These are phyloP conservation scores for Trichoderma sp. DNA, from an alignment of 2,329 filamentous ascomycete species.

Conservation along the genomic window DNA sequence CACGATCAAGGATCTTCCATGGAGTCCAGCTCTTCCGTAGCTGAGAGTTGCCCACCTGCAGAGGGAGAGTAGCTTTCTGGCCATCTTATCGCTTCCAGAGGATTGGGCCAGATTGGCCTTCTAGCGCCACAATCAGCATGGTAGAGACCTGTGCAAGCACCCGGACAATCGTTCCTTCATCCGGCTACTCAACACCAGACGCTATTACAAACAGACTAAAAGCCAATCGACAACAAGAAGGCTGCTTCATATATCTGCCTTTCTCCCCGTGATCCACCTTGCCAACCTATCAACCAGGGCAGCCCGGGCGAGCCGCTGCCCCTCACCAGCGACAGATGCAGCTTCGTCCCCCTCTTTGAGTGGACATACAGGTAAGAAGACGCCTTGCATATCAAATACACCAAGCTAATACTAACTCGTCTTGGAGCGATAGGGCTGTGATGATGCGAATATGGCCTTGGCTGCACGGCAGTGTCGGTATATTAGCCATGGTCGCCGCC, in stretches of 20 bases:
- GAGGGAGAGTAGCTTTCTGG: not conserved
- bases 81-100: not conserved
- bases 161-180: not conserved
- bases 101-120: not conserved
- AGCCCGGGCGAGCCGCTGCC: slow-evolving; percentile 14
- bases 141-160: not conserved
- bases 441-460: slow-evolving; percentile 11
- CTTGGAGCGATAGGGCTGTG: slow-evolving; percentile 2
- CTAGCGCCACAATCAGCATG: not conserved
- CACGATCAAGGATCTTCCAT: not conserved
- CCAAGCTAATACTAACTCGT: slow-evolving; percentile 1
- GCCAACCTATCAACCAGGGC: slow-evolving; percentile 5
- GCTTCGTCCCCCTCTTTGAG: not conserved
- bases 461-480: slow-evolving; percentile 2
- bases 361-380: not conserved
- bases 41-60: not conserved
- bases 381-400: not conserved
- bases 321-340: not conserved
- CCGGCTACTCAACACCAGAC: not conserved
- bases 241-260: slow-evolving; percentile 14
- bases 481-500: not conserved
- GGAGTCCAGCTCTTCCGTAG: not conserved
- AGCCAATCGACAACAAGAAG: not conserved
- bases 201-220: not conserved
- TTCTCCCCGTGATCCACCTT: slow-evolving; percentile 10